Evolutionary conservation across 257 asterid genomes (phyloP), one percentile per base, ranked within the genome.

Genomic region (Cruciata laevipes): DNA sequence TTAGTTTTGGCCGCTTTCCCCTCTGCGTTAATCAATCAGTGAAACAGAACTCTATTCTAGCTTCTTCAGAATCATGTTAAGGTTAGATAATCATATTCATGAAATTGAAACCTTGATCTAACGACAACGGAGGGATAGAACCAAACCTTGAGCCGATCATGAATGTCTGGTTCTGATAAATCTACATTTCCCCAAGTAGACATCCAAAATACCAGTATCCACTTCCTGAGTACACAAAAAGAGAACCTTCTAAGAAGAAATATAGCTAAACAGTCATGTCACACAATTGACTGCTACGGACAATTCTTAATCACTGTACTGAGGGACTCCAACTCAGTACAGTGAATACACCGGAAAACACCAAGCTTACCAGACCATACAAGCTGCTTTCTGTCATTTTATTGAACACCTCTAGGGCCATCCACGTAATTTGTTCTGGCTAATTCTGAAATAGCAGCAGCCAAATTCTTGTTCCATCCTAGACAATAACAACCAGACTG

Each of bases 141-240:
- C 16, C 55, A 53, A 75, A 84, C 89, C 89, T 84, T 75, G 52
- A 84, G 82, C 61, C 24, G 73, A 40, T 71, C 71, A 61, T 82
- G 86, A 71, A 83, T 87, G 66, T 90, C 86, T 1, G 83, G 49
- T 70, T 87, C 95, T 35, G 87, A 67, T 65, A 85, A 73, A 66
- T 73, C 89, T 25, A 75, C 79, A 91, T 64, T 79, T 91, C 97
- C 79, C 85, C 80, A 70, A 91, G 93, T 75, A 91, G 69, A 64
- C 97, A 91, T 23, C 97, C 97, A 61, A 86, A 88, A 24, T 96
- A 91, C 97, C 97, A 91, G 65, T 85, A 79, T 91, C 96, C 82
- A 84, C 97, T 79, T 84, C 94, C 97, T 90, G 61, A 58, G 52
- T 27, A 6, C 58, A 66, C 51, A 69, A 17, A n/a, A 14, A 51